Evolutionary conservation across 202 grass and related monocot species (phyloP).

Genomic region (Eragrostis tef): DNA sequence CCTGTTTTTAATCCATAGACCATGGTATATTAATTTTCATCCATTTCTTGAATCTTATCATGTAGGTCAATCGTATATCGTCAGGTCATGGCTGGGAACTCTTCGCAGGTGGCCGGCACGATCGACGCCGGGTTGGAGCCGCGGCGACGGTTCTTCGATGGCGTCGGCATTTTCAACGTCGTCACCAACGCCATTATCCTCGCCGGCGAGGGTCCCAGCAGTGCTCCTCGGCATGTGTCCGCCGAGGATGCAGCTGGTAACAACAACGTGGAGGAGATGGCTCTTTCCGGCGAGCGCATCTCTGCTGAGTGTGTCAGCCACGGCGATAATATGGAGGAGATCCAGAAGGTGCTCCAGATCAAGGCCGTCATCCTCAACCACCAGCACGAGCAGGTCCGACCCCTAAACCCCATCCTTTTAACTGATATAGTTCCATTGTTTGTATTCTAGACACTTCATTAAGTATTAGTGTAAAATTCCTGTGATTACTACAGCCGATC

Average conservation of each 20-base stretch:
- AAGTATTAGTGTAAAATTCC: neutral
- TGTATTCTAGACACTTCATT: neutral
- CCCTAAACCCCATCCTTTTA: neutral
- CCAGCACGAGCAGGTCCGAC: constrained; percentile 46
- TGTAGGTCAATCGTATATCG: too few species aligned
- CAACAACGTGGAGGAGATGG: constrained; percentile 46
- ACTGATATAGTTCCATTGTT: neutral
- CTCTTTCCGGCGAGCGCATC: too few species aligned
- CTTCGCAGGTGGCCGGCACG: constrained; percentile 6
- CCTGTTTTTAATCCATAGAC: neutral
- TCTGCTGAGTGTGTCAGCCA: too few species aligned
- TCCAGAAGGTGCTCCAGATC: constrained; percentile 56
- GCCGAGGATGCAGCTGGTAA: constrained; percentile 21
- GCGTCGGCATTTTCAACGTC: constrained; percentile 57
- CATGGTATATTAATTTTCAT: neutral
- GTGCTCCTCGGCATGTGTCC: neutral
- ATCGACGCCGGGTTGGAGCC: constrained; percentile 23
- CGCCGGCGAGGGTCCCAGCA: constrained; percentile 33
- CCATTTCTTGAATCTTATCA: neutral
- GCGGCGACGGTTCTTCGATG: constrained; percentile 59
- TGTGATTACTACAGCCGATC: constrained; percentile 44
- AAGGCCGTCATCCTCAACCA: constrained; percentile 55
- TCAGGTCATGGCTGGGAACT: neutral
- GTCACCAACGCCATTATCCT: constrained; percentile 64
- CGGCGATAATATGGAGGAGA: neutral